These are phyloP conservation scores for Oenanthe sinensis DNA, from an alignment of 129 eudicot genomes.

Conservation along the genomic window DNA sequence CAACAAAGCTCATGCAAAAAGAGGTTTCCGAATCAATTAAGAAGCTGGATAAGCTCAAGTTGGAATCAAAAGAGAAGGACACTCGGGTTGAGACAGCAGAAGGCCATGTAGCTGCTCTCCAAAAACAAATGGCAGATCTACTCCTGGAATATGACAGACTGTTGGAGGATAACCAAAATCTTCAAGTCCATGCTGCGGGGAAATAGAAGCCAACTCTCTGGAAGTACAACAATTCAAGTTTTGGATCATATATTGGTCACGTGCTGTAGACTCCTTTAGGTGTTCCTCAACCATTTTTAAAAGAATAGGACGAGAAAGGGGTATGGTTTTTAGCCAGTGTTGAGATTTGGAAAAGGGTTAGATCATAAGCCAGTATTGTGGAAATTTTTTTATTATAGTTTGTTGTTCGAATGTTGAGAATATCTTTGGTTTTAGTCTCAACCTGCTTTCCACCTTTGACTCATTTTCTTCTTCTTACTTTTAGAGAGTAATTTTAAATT, in stretches of 20 bases:
- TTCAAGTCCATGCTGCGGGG: conserved; percentile 51
- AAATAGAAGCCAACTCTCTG: conserved; percentile 17
- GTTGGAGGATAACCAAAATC: conserved; percentile 81
- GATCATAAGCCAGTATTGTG: neutral
- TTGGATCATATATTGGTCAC: neutral
- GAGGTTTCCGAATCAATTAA: conserved; percentile 43
- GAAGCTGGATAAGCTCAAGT: conserved; percentile 50
- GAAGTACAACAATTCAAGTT: neutral
- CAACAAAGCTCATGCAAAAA: conserved; percentile 45
- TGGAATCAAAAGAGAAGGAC: conserved; percentile 61
- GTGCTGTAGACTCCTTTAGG: neutral
- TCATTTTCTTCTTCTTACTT: neutral
- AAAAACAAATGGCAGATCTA: conserved; percentile 91
- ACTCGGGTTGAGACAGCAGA: conserved; percentile 70
- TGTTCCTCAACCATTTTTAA: neutral
- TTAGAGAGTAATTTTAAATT: neutral
- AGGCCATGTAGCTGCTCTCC: conserved; percentile 81
- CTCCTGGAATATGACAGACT: conserved; percentile 90
- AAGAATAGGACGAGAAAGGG: neutral
- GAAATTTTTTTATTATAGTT: neutral
- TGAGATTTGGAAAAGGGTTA: neutral
- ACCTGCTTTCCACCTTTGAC: neutral
- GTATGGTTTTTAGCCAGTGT: neutral
- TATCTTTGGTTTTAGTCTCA: neutral
- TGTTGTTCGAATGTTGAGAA: neutral